Evolutionary conservation across 2,329 filamentous ascomycete species (phyloP), one percentile per base, ranked within the genome.

Genomic region (Diaporthe citri): DNA sequence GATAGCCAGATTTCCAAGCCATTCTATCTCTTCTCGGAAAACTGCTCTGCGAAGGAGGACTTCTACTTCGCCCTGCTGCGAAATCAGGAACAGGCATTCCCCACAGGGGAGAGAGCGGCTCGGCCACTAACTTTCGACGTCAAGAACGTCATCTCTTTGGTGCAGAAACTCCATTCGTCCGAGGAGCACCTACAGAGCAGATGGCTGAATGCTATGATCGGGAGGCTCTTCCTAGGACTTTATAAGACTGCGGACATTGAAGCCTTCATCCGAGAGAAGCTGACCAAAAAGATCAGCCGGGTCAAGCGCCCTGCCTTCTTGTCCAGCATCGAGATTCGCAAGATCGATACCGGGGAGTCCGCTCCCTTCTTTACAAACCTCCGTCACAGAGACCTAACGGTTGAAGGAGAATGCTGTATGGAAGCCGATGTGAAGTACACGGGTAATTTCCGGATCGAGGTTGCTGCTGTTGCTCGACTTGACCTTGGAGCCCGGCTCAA

Each of bases 11-110:
- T 89, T 3, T 92, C 94, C 9, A 96, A 94, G 78, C 95, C 97
- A 0, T 98, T 98, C 85, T 98, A 93, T 81, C 87, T 99, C 6
- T 99, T 98, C 83, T 97, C 95, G 0, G 95, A 98, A 78, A 98
- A 97, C 80, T 95, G 95, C 82, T 98, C 96, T 0, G 95, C 97
- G 62, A 99, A 99, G 83, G 97, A 99, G 83, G 97, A 99, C 82
- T 98, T 99, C 84, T 99, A 99, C 83, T 96, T 98, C 84, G 94
- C 96, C 17, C 87, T 99, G 79, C 87, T 99, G 52, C 92, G 93
- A 79, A 97, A 96, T 77, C 94, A 97, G 81, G 93, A 95, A 78
- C 92, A 93, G 79, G 89, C 90, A 22, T 88, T 91, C 74, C 88
- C 88, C 52, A 85, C 87, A 3, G 86, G 87, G 31, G 86, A 88